A percentile compares a stretch with the other conserved stretches of the same genome.
phyloP scores from a whole-genome alignment of 2,329 filamentous ascomycete genomes.

The Botrytis hyacinthi region DNA sequence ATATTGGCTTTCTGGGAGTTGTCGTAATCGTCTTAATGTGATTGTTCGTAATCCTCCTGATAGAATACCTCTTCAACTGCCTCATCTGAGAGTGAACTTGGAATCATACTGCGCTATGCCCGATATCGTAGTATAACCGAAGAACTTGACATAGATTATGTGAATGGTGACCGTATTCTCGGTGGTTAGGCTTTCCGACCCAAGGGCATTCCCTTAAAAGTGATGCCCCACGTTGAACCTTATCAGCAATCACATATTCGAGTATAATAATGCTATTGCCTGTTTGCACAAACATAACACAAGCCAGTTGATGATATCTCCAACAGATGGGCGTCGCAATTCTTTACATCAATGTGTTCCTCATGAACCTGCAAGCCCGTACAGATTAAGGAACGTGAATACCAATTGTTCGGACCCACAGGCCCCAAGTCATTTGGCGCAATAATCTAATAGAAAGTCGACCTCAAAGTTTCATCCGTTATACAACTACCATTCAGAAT shows the following conservation, averaged over 20 bases:
- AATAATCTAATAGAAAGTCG: slow-evolving; percentile 13
- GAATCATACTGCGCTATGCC: not conserved
- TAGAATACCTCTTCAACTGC: slow-evolving; percentile 7
- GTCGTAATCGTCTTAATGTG: not conserved
- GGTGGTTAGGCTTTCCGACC: not conserved
- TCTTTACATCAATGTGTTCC: not conserved
- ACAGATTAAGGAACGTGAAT: not conserved
- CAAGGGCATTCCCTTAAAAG: not conserved
- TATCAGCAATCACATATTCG: not conserved
- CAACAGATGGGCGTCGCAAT: not conserved
- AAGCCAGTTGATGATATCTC: not conserved
- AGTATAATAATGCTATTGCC: not conserved
- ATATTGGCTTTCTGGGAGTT: not conserved
- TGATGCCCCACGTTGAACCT: slow-evolving; percentile 13
- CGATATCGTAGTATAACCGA: slow-evolving; percentile 12
- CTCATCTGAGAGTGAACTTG: not conserved
- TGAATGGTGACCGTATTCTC: slow-evolving; percentile 13
- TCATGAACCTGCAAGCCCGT: not conserved
- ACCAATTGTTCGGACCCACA: not conserved
- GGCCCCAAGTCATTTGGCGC: not conserved
- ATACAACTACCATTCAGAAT: not conserved
- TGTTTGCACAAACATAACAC: not conserved
- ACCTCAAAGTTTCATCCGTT: not conserved
- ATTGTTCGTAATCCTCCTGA: slow-evolving; percentile 8
- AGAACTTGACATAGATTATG: not conserved